Evolutionary conservation across 805 yeast genomes (phyloP), one percentile per base, ranked within the genome.

Genomic region (Priceomyces carsonii): DNA sequence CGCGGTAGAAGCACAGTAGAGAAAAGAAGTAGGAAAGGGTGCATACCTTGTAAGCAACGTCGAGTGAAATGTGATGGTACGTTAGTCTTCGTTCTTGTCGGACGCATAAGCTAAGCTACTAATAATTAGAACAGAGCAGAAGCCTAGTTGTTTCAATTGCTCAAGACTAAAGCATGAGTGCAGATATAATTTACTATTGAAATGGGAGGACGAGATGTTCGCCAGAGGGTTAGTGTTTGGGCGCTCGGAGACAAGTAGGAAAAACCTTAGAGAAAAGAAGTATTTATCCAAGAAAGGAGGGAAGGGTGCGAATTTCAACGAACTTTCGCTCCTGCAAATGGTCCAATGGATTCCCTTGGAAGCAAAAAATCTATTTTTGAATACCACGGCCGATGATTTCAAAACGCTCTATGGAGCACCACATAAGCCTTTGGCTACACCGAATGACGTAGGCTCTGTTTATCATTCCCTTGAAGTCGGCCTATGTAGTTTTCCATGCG

Each of bases 171-270:
- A 30, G 10, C 23, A 29, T 29, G 24, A 29, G 8, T 29, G 32
- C 13, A 16, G 12, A 10, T 29, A 29, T 18, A 9, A 17, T 8
- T 7, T 29, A 16, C 9, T 13, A 9, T 12, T 55, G 8, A 42
- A 43, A 0, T 63, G 66, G 66, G 67, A 61, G 32, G 62, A 61
- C 25, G 66, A 63, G 8, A 64, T 61, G 1, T 17, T 36, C 29
- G 55, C 57, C 5, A 38, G 51, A 29, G 24, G 65, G 0, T 47
- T 59, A 5, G 45, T 63, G 1, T 60, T 62, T 40, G 66, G 68
- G 3, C 39, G 68, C 12, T 59, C 65, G 3, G 18, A 6, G 16
- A 26, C 5, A 6, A 26, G 16, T 15, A 26, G 30, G 8, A 26
- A 26, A 8, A 26, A 26, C 5, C 30, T 26, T 26, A 16, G 6